Evolutionary conservation across 164 flowering plant genomes (phyloP).

Genomic region (Cinnamomum chago): DNA sequence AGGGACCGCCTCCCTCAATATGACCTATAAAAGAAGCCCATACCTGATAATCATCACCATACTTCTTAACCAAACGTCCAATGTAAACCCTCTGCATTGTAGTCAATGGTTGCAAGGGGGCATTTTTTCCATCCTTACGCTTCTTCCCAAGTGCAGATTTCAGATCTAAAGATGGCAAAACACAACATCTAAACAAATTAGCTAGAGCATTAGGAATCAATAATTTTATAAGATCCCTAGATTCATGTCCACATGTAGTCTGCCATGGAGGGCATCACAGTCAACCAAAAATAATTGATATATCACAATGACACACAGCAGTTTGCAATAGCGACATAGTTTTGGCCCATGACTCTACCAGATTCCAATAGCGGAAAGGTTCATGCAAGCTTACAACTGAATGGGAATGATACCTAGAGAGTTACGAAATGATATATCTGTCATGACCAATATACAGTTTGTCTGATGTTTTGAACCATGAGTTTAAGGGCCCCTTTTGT

Average conservation of each 20-base stretch:
- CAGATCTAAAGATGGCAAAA: conserved; percentile 42
- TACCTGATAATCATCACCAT: conserved; percentile 88
- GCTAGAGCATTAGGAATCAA: neutral
- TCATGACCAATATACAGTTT: no score
- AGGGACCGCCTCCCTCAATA: neutral
- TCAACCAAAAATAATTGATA: no score
- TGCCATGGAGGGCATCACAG: neutral
- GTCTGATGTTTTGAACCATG: no score
- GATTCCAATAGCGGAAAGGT: no score
- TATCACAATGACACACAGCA: no score
- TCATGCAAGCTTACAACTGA: no score
- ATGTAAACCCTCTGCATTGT: conserved; percentile 63
- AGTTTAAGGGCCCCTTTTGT: no score
- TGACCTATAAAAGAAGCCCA: no score
- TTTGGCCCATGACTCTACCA: no score
- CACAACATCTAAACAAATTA: neutral
- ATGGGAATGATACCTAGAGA: no score
- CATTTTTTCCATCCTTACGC: conserved; percentile 70
- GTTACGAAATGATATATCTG: no score
- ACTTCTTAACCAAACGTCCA: conserved; percentile 53
- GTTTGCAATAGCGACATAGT: no score
- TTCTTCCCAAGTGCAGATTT: conserved; percentile 84
- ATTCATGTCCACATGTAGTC: neutral
- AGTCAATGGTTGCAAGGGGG: conserved; percentile 69
- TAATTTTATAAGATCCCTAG: neutral